phyloP scores from a whole-genome alignment of 1,284 basidiomycete genomes.

The Trichosporon asahii region DNA sequence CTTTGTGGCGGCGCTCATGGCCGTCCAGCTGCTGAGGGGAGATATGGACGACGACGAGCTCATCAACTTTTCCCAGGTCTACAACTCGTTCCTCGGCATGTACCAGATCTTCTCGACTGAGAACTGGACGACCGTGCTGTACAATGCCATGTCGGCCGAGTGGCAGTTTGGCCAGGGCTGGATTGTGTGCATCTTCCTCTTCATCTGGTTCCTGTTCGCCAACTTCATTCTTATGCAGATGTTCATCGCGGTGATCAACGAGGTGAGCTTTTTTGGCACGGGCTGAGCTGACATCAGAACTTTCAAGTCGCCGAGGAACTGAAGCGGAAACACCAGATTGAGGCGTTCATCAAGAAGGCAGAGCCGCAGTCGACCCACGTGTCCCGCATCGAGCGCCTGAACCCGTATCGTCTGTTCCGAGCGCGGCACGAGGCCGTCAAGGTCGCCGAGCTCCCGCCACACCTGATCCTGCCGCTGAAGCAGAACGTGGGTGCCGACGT shows the following conservation, averaged over 20 bases:
- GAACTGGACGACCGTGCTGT: conserved; percentile 87
- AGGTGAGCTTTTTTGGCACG: conserved; percentile 49
- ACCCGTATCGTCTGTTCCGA: conserved; percentile 81
- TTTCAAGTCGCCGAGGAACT: conserved; percentile 89
- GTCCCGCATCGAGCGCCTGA: conserved; percentile 71
- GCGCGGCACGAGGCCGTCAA: conserved; percentile 69
- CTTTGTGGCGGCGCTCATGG: conserved; percentile 75
- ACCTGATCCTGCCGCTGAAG: conserved; percentile 70
- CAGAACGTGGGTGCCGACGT: conserved; percentile 68
- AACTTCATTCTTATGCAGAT: conserved; percentile 96
- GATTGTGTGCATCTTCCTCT: conserved; percentile 71
- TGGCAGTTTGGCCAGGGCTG: conserved; percentile 66
- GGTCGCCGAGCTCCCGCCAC: conserved; percentile 67
- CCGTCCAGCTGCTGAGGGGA: conserved; percentile 61
- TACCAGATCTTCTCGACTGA: conserved; percentile 91
- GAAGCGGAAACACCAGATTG: conserved; percentile 79
- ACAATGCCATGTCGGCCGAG: conserved; percentile 63
- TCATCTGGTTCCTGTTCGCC: conserved; percentile 85
- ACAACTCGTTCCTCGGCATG: conserved; percentile 81
- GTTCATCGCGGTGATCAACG: conserved; percentile 98
- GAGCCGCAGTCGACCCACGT: conserved; percentile 53
- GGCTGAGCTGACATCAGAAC: conserved; percentile 57
- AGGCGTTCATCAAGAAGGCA: conserved; percentile 54
- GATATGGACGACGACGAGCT: conserved; percentile 56
- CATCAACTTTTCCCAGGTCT: conserved; percentile 85